Base-by-base conservation (phyloP, 2,329 filamentous ascomycete species). In the Akanthomyces uredinophilus region DNA sequence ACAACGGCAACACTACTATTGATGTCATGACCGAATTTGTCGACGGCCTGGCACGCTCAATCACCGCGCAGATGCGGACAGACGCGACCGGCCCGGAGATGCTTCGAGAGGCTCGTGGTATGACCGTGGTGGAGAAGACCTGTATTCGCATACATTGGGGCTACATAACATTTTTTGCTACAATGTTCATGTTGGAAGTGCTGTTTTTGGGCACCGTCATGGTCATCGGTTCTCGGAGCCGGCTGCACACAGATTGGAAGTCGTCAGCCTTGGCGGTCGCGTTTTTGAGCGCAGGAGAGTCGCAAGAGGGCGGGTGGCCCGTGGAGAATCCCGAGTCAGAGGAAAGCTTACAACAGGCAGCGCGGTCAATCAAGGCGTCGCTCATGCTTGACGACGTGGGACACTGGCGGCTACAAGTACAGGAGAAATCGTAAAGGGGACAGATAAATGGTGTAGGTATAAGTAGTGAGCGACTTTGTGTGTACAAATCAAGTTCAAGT, bases 111-210 rank as follows among this genome's bases (percentile, higher is more conserved):
- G 47, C 27, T 20, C 46, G 57, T 6, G 57, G 57, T 14, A 60
- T 37, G 22, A 52, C 57, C 1, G 0, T 43, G 11, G 44, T 51
- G 24, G 27, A 32, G 24, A 52, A 60, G 7, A 60, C 57, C 1
- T 60, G 57, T 18, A 52, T 60, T 13, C 46, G 47, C 6, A 52
- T 60, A 6, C 57, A 52, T 3, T 60, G 57, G 57, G 57, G 37
- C 3, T 60, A 60, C 47, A 29, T 60, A 29, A 1, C 47, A 5
- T 60, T 60, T 20, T 52, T 60, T 14, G 57, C n/a, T 4, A 37
- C 47, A 3, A 13, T 60, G 10, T 60, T 52, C 10, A 13, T 24
- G 5, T 20, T 52, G n/a, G 57, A 60, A 24, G 22, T 35, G 7
- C 5, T 60, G 4, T 60, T 60, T 10, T 24, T 60, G 1, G 35